Conservation (phyloP, 805 yeast genomes). For the Pichia gijzeniarum region DNA sequence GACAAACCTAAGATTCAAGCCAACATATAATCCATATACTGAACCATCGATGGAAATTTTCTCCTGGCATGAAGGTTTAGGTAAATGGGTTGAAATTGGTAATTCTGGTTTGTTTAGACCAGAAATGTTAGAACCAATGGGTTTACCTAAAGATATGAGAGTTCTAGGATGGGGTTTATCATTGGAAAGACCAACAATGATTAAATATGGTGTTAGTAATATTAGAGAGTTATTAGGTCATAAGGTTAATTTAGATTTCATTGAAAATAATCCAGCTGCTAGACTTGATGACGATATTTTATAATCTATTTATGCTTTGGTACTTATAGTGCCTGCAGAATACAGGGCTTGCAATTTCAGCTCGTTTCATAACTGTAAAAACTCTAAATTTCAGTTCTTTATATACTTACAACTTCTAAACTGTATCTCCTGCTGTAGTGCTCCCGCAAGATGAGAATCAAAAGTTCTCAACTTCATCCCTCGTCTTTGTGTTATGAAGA, state of each 20-base stretch:
- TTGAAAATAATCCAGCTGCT: slow-evolving; percentile 96
- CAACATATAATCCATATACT: slow-evolving; percentile 98
- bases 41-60: slow-evolving; percentile 98
- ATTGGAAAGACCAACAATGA: slow-evolving; percentile 98
- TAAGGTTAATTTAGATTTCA: slow-evolving; percentile 89
- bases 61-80: slow-evolving; percentile 91
- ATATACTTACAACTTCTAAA: too few species aligned
- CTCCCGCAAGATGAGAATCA: too few species aligned
- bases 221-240: slow-evolving; percentile 97
- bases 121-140: slow-evolving; percentile 98
- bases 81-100: slow-evolving; percentile 98
- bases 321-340: too few species aligned
- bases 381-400: too few species aligned
- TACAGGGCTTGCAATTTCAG: too few species aligned
- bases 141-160: slow-evolving; percentile 87
- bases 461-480: too few species aligned
- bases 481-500: too few species aligned
- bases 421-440: too few species aligned
- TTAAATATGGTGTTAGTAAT: slow-evolving; percentile 90
- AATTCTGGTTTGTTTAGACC: slow-evolving; percentile 99
- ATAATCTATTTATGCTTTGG: slow-evolving; percentile 16
- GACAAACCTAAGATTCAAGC: slow-evolving; percentile 88
- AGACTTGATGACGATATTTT: slow-evolving; percentile 77
- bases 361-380: too few species aligned
- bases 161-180: slow-evolving; percentile 97